Evolutionary conservation across 2,329 filamentous ascomycete genomes (phyloP), one percentile per base, ranked within the genome.

Genomic region (Pseudogymnoascus sp.): DNA sequence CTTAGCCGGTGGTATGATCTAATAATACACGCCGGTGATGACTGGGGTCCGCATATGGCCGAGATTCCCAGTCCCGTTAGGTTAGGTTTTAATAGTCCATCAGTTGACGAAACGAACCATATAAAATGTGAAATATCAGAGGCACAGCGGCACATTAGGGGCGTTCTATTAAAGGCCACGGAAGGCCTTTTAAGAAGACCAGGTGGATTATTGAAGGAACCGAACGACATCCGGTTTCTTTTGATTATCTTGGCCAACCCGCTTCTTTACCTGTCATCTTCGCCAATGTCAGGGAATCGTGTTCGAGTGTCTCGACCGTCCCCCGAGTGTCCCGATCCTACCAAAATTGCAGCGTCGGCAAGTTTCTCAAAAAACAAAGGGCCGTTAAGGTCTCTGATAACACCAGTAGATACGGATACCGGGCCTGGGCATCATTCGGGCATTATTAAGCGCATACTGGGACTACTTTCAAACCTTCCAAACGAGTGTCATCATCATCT

Each of bases 361-460:
- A 31, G 29, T 61, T 40, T 16, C n/a, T 40, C 35, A 14, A 61
- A 38, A 31, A 60, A 38, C 53, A 42, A 35, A 50, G n/a, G 21
- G 10, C 24, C 59, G 11, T 5, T 40, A 26, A 61, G 35, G 26
- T 13, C 50, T 33, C 29, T 21, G 16, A 13, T 19, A 7, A 33
- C 10, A 33, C 31, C 29, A 33, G 16, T 33, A 35, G 29, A 33
- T 11, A 35, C 11, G 7, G 21, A 11, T 40, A 61, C 59, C 29
- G 59, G 76, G 6, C 71, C 79, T 10, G 87, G 87, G 1, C 85
- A 90, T 64, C 89, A 96, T 74, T 92, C 90, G 2, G 89, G 88
- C 4, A 88, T 96, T 62, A 84, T 96, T 69, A 96, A 96, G 74
- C 85, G 93, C 38, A 86, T 96, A 40, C 74, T 96, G 26, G 93